These are phyloP conservation scores for carrot (Daucus carota) DNA, from an alignment of 129 eudicot species.

Conservation along the genomic window DNA sequence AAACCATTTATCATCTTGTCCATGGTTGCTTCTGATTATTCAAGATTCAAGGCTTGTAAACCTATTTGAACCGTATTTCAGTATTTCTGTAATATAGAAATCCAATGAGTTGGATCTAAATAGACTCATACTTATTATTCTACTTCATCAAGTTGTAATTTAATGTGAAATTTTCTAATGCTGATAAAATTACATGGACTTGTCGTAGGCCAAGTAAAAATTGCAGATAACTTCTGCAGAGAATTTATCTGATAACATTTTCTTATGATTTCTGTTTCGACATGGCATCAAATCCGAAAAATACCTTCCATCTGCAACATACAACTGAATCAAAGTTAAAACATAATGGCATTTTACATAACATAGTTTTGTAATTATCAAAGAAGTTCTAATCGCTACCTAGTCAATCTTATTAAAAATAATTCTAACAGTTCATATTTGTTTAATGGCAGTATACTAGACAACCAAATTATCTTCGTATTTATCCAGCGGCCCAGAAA, in stretches of 20 bases:
- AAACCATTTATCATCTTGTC: not conserved
- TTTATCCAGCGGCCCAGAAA: too few relatives aligned
- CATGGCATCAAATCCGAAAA: not conserved
- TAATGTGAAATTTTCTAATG: not conserved
- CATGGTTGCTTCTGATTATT: not conserved
- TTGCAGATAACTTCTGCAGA: not conserved
- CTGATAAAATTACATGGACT: not conserved
- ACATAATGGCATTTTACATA: too few relatives aligned
- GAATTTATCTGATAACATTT: not conserved
- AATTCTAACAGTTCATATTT: too few relatives aligned
- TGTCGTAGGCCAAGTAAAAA: not conserved
- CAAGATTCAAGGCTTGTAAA: conserved; percentile 3
- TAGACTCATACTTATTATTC: not conserved
- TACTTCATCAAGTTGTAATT: not conserved
- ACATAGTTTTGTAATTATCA: too few relatives aligned
- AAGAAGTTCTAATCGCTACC: too few relatives aligned
- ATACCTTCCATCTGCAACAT: too few relatives aligned
- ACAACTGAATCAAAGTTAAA: too few relatives aligned
- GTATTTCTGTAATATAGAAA: not conserved
- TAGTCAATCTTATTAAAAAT: too few relatives aligned
- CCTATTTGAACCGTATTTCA: not conserved
- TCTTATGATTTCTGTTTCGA: not conserved
- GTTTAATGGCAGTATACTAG: too few relatives aligned
- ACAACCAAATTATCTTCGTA: too few relatives aligned
- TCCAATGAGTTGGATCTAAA: not conserved